These are phyloP conservation scores for Pyrenula massariospora DNA, from an alignment of 495 filamentous ascomycete genomes.

Conservation along the genomic window DNA sequence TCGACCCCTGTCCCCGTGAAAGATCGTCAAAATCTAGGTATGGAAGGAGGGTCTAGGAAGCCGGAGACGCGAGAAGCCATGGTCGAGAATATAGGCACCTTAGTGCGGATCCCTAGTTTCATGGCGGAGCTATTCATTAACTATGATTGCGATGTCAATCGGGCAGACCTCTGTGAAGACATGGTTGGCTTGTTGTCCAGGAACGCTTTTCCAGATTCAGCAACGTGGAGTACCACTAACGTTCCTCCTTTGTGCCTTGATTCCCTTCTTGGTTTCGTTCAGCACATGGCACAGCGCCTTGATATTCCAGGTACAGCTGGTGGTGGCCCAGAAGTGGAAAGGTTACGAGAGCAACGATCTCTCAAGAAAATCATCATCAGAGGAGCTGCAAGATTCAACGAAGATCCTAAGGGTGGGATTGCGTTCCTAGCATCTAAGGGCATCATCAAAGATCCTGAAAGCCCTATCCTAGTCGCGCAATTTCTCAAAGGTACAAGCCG, in stretches of 20 bases:
- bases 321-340: slow-evolving; percentile 52
- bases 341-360: slow-evolving; percentile 54
- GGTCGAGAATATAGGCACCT: slow-evolving; percentile 89
- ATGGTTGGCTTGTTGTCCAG: slow-evolving; percentile 85
- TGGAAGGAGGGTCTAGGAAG: slow-evolving; percentile 85
- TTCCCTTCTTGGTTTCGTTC: slow-evolving; percentile 78
- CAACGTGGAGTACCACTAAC: slow-evolving; percentile 98
- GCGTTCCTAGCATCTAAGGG: slow-evolving; percentile 73
- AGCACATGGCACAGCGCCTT: slow-evolving; percentile 78
- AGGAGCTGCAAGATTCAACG: slow-evolving; percentile 88
- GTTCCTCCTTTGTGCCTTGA: slow-evolving; percentile 93
- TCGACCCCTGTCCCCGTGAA: slow-evolving; percentile 89
- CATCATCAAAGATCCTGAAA: slow-evolving; percentile 63
- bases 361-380: slow-evolving; percentile 82
- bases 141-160: slow-evolving; percentile 93
- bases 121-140: slow-evolving; percentile 95
- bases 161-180: slow-evolving; percentile 87
- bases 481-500: slow-evolving; percentile 80
- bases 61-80: slow-evolving; percentile 95
- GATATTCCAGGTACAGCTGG: slow-evolving; percentile 47
- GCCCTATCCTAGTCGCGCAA: slow-evolving; percentile 60
- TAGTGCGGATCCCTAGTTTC: slow-evolving; percentile 84
- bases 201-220: slow-evolving; percentile 93
- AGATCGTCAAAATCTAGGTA: slow-evolving; percentile 82
- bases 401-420: slow-evolving; percentile 81